Conservation (phyloP, 768 basidiomycete genomes). For the Dacryopinax spathularia region DNA sequence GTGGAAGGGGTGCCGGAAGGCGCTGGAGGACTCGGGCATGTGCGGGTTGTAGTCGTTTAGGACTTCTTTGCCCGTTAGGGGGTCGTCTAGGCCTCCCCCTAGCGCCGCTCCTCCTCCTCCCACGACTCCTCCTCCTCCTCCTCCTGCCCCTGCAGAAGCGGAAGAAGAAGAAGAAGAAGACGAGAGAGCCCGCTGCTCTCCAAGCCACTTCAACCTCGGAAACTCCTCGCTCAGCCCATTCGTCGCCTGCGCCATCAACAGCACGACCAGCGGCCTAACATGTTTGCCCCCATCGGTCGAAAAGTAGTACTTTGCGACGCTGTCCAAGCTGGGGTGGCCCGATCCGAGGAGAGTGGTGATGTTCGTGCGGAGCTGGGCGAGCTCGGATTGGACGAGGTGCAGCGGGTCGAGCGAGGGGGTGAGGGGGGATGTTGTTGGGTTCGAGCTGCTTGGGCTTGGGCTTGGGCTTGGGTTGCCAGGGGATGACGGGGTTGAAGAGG, state of each 20-base stretch:
- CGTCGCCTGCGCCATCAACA: conserved; percentile 82
- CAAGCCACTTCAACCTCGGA: background rate
- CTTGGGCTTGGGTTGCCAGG: too few species aligned
- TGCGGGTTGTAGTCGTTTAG: conserved; percentile 83
- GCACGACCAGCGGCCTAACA: conserved; percentile 73
- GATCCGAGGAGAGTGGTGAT: conserved; percentile 54
- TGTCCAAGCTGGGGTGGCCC: conserved; percentile 73
- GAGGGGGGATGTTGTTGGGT: background rate
- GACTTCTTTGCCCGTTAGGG: conserved; percentile 65
- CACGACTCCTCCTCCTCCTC: conserved; percentile 45
- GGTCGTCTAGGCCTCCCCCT: conserved; percentile 57
- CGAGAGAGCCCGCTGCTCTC: too few species aligned
- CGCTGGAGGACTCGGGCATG: conserved; percentile 63
- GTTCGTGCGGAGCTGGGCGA: conserved; percentile 23
- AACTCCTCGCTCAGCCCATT: conserved; percentile 67
- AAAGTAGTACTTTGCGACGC: conserved; percentile 88
- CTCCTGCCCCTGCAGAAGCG: too few species aligned
- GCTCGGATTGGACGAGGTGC: background rate
- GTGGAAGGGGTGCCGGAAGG: conserved; percentile 40
- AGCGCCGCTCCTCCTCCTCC: conserved; percentile 38
- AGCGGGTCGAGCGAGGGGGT: background rate
- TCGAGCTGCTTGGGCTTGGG: too few species aligned
- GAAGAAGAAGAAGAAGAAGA: too few species aligned
- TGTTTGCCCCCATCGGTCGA: conserved; percentile 69
- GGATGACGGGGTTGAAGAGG: too few species aligned